Percentiles rank a stretch among this genome's conserved stretches.
Conservation (phyloP, 176 grass and related monocot species). For the Dactylis glomerata region DNA sequence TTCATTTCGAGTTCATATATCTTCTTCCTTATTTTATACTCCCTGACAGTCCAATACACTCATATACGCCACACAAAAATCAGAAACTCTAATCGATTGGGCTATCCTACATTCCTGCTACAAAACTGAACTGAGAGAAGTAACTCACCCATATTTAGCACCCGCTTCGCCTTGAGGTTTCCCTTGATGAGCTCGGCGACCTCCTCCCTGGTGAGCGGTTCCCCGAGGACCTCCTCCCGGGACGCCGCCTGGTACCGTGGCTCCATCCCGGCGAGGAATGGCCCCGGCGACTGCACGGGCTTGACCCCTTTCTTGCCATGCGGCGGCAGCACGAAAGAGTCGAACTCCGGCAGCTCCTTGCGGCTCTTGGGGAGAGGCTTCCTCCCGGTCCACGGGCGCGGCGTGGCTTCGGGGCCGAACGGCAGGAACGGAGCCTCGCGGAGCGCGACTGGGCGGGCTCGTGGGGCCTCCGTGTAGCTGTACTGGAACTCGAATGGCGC, state of each 20-base stretch:
- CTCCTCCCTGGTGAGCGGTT: constrained; percentile 71
- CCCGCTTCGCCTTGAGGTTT: constrained; percentile 58
- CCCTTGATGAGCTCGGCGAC: constrained; percentile 55
- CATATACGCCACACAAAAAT: not conserved
- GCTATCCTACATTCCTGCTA: not conserved
- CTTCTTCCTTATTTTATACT: not conserved
- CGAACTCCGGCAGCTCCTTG: constrained; percentile 85
- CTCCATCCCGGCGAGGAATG: constrained; percentile 64
- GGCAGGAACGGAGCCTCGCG: constrained; percentile 73
- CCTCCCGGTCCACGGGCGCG: constrained; percentile 80
- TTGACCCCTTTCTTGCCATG: constrained; percentile 87
- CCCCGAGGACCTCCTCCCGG: constrained; percentile 78
- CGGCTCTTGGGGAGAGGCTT: constrained; percentile 77
- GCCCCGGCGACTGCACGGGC: constrained; percentile 74
- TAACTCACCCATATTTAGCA: constrained; percentile 76
- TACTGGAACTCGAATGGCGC: constrained; percentile 97
- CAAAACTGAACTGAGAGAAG: not conserved
- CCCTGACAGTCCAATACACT: not conserved
- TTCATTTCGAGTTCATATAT: not conserved
- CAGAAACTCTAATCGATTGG: not conserved
- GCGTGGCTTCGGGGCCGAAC: constrained; percentile 70
- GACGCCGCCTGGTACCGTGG: constrained; percentile 63
- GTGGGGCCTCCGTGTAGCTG: constrained; percentile 86
- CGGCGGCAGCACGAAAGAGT: constrained; percentile 74
- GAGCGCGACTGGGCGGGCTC: constrained; percentile 66